Conservation (phyloP, 148 eudicot species). For the Polygonum maritimum region DNA sequence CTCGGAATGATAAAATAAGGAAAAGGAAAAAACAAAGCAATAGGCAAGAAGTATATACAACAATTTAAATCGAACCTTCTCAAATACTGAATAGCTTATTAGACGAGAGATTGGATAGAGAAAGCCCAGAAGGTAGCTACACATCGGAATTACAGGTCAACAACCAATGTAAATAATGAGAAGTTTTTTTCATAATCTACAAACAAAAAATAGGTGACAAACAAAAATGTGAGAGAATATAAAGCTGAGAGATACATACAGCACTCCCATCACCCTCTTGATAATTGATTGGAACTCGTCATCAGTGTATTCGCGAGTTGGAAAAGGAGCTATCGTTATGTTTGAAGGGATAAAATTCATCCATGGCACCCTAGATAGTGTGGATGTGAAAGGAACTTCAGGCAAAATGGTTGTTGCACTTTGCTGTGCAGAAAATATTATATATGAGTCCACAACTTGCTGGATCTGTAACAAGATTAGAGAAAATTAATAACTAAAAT, state of each 20-base stretch:
- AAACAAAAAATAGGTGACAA: not conserved
- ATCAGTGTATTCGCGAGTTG: slow-evolving; percentile 93
- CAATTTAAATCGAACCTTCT: slow-evolving; percentile 49
- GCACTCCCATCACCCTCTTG: slow-evolving; percentile 93
- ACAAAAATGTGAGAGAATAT: not conserved
- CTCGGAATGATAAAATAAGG: not conserved
- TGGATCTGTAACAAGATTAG: slow-evolving; percentile 66
- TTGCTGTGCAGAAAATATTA: slow-evolving; percentile 69
- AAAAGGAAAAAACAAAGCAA: not conserved
- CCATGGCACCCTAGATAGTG: slow-evolving; percentile 40
- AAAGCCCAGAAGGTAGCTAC: slow-evolving; percentile 92
- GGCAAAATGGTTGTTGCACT: slow-evolving; percentile 18
- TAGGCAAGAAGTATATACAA: not conserved
- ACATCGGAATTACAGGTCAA: slow-evolving; percentile 15
- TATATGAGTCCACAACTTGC: slow-evolving; percentile 87
- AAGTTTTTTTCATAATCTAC: not conserved
- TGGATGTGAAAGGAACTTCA: slow-evolving; percentile 16
- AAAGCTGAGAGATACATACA: slow-evolving; percentile 49
- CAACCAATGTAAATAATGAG: slow-evolving; percentile 5
- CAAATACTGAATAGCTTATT: slow-evolving; percentile 84
- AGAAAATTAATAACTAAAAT: not conserved
- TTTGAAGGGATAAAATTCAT: slow-evolving; percentile 64
- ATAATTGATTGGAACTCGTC: slow-evolving; percentile 95
- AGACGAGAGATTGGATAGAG: slow-evolving; percentile 94
- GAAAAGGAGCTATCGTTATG: slow-evolving; percentile 88